Conservation (phyloP, 139 green algal genomes). For the Eudorina sp. region DNA sequence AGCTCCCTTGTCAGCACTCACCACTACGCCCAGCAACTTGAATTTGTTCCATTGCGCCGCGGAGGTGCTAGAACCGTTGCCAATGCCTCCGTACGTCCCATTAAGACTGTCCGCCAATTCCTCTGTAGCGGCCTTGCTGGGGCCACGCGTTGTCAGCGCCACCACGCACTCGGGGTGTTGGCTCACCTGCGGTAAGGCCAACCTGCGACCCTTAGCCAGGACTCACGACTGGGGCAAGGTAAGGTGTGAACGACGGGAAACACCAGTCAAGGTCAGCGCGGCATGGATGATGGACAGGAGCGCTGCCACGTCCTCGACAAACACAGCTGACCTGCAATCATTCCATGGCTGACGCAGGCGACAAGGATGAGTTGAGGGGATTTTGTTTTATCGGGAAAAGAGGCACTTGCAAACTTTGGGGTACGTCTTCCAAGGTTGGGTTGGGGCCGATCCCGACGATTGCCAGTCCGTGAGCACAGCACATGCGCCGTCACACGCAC, state of each 20-base stretch:
- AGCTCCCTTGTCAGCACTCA: neutral
- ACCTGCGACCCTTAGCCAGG: too few relatives aligned
- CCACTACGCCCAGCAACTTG: conserved; percentile 50
- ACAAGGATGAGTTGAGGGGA: neutral
- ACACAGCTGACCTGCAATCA: neutral
- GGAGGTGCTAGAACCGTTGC: neutral
- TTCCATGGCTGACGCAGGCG: too few relatives aligned
- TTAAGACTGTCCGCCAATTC: neutral
- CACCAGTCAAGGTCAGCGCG: too few relatives aligned
- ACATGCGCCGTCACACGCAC: too few relatives aligned
- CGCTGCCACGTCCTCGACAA: neutral
- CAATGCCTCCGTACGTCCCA: neutral
- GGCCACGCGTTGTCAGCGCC: neutral
- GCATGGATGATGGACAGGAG: neutral
- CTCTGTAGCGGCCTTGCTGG: neutral
- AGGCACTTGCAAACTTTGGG: neutral
- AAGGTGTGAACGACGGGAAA: too few relatives aligned
- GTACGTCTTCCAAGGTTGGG: neutral
- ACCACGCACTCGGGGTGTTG: conserved; percentile 34
- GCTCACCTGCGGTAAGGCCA: neutral
- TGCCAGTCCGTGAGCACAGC: too few relatives aligned
- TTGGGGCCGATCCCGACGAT: neutral
- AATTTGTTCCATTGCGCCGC: conserved; percentile 35
- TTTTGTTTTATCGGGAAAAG: too few relatives aligned
- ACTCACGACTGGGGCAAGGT: too few relatives aligned